Evolutionary conservation across 2,329 filamentous ascomycete species (phyloP).

Genomic region (Proliferodiscus dingleyae): DNA sequence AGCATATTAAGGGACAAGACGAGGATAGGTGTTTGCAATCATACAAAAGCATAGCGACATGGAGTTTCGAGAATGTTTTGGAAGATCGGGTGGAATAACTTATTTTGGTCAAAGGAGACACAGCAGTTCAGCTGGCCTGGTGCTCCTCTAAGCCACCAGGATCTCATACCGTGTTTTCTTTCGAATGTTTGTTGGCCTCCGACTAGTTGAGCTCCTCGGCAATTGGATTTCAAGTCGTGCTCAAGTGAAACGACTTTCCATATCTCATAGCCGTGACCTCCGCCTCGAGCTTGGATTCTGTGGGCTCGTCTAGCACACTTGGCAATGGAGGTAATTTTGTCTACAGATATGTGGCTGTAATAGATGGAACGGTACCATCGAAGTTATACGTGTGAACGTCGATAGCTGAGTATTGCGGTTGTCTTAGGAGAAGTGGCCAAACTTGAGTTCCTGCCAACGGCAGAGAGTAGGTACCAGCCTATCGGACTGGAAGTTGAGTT

Average conservation of each 20-base stretch:
- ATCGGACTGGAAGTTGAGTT: not conserved
- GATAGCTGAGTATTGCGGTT: constrained; percentile 14
- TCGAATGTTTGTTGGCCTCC: too few species aligned
- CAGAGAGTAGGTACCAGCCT: constrained; percentile 3
- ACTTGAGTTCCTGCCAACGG: constrained; percentile 13
- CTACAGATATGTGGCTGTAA: constrained; percentile 26
- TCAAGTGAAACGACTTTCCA: too few species aligned
- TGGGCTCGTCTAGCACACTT: constrained; percentile 38
- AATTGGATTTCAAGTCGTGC: too few species aligned
- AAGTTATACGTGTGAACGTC: constrained; percentile 25
- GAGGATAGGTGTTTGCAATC: constrained; percentile 6
- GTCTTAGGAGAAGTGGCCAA: constrained; percentile 19
- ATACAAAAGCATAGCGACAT: constrained; percentile 19
- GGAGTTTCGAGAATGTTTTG: constrained; percentile 13
- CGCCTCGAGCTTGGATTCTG: constrained; percentile 46
- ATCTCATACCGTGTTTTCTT: too few species aligned
- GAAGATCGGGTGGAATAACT: not conserved
- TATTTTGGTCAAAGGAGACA: too few species aligned
- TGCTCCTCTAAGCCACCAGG: too few species aligned
- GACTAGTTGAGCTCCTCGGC: too few species aligned
- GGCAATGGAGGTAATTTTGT: constrained; percentile 40
- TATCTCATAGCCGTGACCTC: constrained; percentile 53
- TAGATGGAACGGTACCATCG: constrained; percentile 14
- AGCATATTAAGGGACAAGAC: not conserved
- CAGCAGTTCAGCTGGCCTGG: too few species aligned